Evolutionary conservation across 305 asterid species (phyloP), one percentile per base, ranked within the genome.

Genomic region (Petunia hybrid): DNA sequence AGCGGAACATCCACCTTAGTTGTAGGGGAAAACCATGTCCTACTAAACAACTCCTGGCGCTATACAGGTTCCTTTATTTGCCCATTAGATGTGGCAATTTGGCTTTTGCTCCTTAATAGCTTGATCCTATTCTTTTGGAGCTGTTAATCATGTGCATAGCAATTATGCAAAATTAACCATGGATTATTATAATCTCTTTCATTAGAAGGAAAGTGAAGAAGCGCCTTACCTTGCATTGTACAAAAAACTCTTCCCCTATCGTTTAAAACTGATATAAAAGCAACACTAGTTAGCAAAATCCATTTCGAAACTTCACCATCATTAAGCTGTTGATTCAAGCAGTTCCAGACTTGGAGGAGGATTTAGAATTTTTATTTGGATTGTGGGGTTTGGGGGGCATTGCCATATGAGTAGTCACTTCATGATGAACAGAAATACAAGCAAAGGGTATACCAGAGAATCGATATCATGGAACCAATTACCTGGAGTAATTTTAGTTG

Each of bases 111-210:
- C n/a, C 76, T n/a, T n/a, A 3, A 22, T 42, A 2, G 14, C 1
- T 42, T 68, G 56, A 5, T 4, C 39, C 76, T 68, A 16, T 16
- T 10, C 31, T 68, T 42, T 42, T 16, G 56, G n/a, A 43, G 31
- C 56, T n/a, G 9, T 42, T 10, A 68, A 68, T 16, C 35, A 68
- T 16, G 76, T 68, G 39, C 76, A 42, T 41, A 67, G 75, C 53
- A 14, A 41, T 67, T 67, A 7, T n/a, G 55, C 74, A 41, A 41
- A 67, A 67, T 41, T 67, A n/a, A 67, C 53, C 38, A 41, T 41
- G 14, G 14, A 7, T 41, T 36, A 36, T 63, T 63, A 9, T 5
- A 36, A 8, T 4, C 10, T 62, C 4, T 63, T 63, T n/a, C 35
- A 42, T 63, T 63, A 6, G 69, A 36, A 63, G 31, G 31, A 22